Conservation (phyloP, 2,329 filamentous ascomycete genomes). For the Tolypocladium album region DNA sequence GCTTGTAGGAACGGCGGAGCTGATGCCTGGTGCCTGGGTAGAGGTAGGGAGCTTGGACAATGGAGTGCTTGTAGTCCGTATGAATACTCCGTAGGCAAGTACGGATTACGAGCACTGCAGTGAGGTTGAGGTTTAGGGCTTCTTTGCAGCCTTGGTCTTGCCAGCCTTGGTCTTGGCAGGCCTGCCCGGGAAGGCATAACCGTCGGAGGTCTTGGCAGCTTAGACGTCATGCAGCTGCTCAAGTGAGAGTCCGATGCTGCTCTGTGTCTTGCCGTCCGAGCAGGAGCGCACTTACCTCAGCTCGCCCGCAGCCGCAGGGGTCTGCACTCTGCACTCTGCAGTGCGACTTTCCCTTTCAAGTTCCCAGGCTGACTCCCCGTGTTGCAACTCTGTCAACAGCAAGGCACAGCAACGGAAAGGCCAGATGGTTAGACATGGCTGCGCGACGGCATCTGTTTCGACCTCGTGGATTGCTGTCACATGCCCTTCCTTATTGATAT, state of each 20-base stretch:
- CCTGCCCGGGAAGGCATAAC: neutral
- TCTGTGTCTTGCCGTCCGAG: neutral
- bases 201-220: neutral
- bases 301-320: neutral
- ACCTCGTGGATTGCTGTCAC: neutral
- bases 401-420: too few relatives aligned
- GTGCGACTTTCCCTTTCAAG: neutral
- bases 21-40: neutral
- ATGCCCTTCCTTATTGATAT: neutral
- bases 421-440: neutral
- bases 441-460: neutral
- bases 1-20: neutral
- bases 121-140: neutral
- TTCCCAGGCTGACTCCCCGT: neutral
- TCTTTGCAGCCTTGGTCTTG: neutral
- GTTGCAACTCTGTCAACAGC: neutral
- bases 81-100: neutral
- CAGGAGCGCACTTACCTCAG: neutral
- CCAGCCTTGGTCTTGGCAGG: neutral
- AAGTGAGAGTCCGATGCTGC: neutral
- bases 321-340: neutral
- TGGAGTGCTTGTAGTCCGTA: neutral
- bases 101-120: too few relatives aligned
- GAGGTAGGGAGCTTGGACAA: neutral
- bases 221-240: neutral